A percentile compares a stretch with the other conserved stretches of the same genome.
These are phyloP conservation scores for Solanum ossicruentum DNA, from an alignment of 257 asterid species.

Conservation along the genomic window DNA sequence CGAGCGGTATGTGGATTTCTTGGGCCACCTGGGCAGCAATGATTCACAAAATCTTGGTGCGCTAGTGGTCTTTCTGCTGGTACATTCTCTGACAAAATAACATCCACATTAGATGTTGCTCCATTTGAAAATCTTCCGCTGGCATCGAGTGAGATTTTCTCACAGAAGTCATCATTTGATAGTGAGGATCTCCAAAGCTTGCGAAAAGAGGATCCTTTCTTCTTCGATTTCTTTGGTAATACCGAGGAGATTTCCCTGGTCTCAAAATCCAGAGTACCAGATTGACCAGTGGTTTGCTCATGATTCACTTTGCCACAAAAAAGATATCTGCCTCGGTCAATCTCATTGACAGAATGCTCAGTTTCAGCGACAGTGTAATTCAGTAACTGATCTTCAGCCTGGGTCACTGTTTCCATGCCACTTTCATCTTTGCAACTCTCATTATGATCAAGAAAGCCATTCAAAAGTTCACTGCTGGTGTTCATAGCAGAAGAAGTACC, in stretches of 20 bases:
- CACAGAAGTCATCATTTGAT: neutral
- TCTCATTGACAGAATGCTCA: constrained; percentile 1
- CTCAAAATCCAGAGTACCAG: neutral
- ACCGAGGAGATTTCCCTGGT: constrained; percentile 1
- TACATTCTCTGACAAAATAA: constrained; percentile 4
- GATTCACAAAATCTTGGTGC: neutral
- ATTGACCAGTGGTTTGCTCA: neutral
- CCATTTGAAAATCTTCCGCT: constrained; percentile 10
- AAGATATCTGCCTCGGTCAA: neutral
- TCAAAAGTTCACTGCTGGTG: neutral
- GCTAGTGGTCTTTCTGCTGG: neutral
- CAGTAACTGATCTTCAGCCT: neutral
- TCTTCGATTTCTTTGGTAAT: constrained; percentile 5
- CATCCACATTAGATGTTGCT: constrained; percentile 2
- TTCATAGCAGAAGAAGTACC: neutral
- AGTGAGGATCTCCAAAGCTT: constrained; percentile 11
- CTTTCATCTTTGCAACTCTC: neutral
- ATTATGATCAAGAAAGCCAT: neutral
- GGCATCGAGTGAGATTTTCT: neutral
- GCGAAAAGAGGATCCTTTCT: constrained; percentile 9
- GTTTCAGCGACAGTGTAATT: neutral
- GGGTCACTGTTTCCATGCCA: constrained; percentile 9
- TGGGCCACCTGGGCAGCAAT: constrained; percentile 4
- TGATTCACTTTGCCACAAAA: neutral
- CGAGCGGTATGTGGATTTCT: constrained; percentile 38